phyloP scores from a whole-genome alignment of 495 filamentous ascomycete genomes.

The Evansstolkia leycettana region DNA sequence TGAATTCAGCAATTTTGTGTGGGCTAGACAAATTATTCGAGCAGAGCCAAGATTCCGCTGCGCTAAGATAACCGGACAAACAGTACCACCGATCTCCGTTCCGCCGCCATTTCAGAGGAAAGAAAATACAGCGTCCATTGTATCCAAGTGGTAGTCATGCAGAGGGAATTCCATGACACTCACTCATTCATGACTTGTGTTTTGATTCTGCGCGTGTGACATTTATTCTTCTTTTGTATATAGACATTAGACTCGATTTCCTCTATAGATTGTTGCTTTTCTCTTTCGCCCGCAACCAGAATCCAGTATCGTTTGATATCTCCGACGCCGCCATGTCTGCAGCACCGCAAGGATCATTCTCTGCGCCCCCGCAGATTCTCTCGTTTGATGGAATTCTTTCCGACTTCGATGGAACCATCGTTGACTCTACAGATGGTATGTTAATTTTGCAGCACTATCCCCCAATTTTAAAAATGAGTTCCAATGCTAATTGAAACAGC shows the following conservation, averaged over 20 bases:
- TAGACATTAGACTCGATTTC: not conserved
- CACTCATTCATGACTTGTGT: no score
- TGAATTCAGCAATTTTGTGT: conserved; percentile 16
- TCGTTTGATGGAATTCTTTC: conserved; percentile 73
- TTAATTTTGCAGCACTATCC: not conserved
- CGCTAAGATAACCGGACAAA: conserved; percentile 34
- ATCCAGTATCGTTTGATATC: no score
- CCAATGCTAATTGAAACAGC: conserved; percentile 39
- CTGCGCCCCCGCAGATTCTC: conserved; percentile 44
- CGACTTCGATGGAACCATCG: conserved; percentile 69
- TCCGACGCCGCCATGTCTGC: conserved; percentile 23
- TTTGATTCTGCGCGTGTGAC: no score
- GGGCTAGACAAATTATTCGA: conserved; percentile 7
- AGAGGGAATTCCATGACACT: no score
- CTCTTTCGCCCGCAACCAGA: no score
- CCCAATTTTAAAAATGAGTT: not conserved
- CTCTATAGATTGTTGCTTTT: conserved; percentile 2
- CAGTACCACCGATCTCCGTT: conserved; percentile 29
- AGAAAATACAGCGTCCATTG: no score
- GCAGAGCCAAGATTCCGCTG: conserved; percentile 24
- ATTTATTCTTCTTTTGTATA: no score
- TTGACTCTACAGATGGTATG: conserved; percentile 34
- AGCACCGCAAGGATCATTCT: conserved; percentile 32
- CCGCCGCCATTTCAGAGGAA: no score
- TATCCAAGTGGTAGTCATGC: no score